Evolutionary conservation across 1,284 basidiomycete genomes (phyloP).

Genomic region (Butyriboletus appendiculatus): DNA sequence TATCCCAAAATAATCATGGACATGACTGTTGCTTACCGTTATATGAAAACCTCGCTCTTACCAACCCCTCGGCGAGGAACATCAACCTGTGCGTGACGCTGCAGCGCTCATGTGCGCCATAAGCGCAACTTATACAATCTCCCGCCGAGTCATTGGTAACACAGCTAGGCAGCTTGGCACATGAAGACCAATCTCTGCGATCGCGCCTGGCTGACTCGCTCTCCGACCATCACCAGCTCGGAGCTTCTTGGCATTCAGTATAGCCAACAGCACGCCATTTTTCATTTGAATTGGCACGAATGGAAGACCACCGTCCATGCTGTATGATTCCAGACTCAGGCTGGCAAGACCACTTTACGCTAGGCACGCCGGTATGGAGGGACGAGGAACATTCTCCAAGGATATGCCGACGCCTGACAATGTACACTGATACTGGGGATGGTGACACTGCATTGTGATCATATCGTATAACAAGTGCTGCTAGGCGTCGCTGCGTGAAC

Average conservation of each 20-base stretch:
- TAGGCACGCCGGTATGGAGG: neutral
- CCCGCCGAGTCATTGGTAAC: neutral
- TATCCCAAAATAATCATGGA: neutral
- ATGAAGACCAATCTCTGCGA: neutral
- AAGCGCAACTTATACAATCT: neutral
- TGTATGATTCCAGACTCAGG: neutral
- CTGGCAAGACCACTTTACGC: neutral
- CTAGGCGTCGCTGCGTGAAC: neutral
- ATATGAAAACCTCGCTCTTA: conserved; percentile 2
- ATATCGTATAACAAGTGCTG: neutral
- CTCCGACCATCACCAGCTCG: neutral
- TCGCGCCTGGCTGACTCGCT: neutral
- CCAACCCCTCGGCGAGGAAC: neutral
- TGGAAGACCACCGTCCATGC: neutral
- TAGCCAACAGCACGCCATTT: conserved; percentile 4
- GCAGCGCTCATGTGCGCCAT: neutral
- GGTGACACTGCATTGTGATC: neutral
- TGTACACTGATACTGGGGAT: neutral
- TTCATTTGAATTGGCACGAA: conserved; percentile 18
- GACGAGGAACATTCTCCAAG: neutral
- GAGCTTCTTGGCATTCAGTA: neutral
- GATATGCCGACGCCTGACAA: no score
- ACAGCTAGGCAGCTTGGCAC: conserved; percentile 3
- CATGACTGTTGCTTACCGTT: neutral
- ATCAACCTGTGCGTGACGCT: neutral